These are phyloP conservation scores for Penicillium sclerotigenum DNA, from an alignment of 2,329 filamentous ascomycete species.

Conservation along the genomic window DNA sequence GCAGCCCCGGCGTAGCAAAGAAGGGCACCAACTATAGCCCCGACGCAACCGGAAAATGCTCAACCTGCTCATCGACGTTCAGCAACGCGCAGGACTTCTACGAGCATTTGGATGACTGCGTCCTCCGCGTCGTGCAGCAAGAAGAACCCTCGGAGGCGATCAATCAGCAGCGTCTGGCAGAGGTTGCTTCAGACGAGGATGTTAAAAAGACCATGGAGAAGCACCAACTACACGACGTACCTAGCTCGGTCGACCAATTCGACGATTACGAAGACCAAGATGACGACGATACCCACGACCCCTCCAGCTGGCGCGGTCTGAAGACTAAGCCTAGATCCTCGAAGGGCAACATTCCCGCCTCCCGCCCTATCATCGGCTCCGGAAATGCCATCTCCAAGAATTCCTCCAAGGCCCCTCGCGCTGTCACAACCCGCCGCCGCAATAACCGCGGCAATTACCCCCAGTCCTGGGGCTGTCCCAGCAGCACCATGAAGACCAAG, in stretches of 20 bases:
- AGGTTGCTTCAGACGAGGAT: slow-evolving; percentile 59
- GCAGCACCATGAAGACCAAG: slow-evolving; percentile 96
- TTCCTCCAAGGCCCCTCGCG: slow-evolving; percentile 57
- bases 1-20: slow-evolving; percentile 53
- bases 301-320: slow-evolving; percentile 43
- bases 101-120: slow-evolving; percentile 79
- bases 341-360: slow-evolving; percentile 53
- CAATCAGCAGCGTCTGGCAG: slow-evolving; percentile 54
- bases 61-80: slow-evolving; percentile 83
- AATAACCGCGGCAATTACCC: slow-evolving; percentile 95
- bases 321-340: slow-evolving; percentile 45
- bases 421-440: slow-evolving; percentile 63
- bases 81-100: slow-evolving; percentile 92
- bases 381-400: slow-evolving; percentile 45
- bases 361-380: slow-evolving; percentile 51
- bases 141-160: slow-evolving; percentile 57
- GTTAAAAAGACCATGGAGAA: slow-evolving; percentile 58
- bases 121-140: slow-evolving; percentile 61
- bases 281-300: slow-evolving; percentile 53
- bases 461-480: slow-evolving; percentile 85
- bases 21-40: slow-evolving; percentile 68
- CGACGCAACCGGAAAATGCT: slow-evolving; percentile 82
- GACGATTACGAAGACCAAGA: slow-evolving; percentile 54
- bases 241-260: slow-evolving; percentile 51
- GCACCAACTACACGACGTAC: slow-evolving; percentile 52